Evolutionary conservation across 176 grass and related monocot genomes (phyloP), one percentile per base, ranked within the genome.

Genomic region (Metroxylon sagu): DNA sequence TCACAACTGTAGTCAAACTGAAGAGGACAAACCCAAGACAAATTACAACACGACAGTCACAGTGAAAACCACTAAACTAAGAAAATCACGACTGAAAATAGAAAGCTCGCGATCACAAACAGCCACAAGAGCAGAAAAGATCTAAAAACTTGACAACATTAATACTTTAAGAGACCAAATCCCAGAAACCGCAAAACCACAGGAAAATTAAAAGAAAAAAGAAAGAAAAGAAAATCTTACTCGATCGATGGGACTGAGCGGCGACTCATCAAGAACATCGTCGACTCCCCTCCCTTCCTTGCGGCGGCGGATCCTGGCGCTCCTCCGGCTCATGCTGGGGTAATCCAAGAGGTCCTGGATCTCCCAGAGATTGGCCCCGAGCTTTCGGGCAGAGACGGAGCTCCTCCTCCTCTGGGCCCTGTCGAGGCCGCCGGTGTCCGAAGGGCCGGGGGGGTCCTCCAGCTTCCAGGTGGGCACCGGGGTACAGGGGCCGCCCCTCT

Each of bases 321-420:
- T 48, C 31, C 25, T 56, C 16, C 59, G 54, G 52, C 57, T 57
- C 19, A 14, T 59, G 4, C 29, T 49, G 49, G 52, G 39, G 26
- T 26, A 14, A 29, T 48, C 48, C 63, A n/a, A 54, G 4, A 77
- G 12, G 16, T 66, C 70, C 66, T 92, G 93, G 76, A 97, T 97
- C 87, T 91, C 93, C 93, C 93, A 97, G 28, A 97, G 73, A 14
- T 76, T 90, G 25, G 93, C 93, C 48, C 93, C 93, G 16, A 97
- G 84, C 81, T 97, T 77, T 17, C 93, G 73, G 6, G 93, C 93
- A 25, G 92, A 91, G 35, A 85, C 69, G 55, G 80, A 80, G 80
- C 71, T 72, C 80, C 85, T 53, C 30, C 80, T 72, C 70, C 35
- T 43, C 35, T 43, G 35, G 49, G 65, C 28, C 57, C 66, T 5